phyloP scores from a whole-genome alignment of 192 early-diverging fungal genomes.

The Backusella parvicylindrica region DNA sequence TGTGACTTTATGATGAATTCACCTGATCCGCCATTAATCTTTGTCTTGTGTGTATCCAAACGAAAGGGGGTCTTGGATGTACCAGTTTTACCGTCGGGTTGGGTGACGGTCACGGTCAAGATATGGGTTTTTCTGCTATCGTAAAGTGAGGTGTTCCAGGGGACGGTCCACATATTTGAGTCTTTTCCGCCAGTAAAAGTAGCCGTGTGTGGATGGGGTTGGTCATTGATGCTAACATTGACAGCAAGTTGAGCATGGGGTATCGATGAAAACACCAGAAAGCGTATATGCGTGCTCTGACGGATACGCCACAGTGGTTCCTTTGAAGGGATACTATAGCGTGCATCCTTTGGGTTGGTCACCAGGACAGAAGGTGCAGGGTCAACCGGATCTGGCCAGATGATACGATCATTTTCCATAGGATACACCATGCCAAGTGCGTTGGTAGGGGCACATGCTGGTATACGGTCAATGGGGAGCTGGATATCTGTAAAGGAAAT shows the following conservation, averaged over 20 bases:
- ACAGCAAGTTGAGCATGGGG: slow-evolving; percentile 38
- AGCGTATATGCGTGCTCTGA: slow-evolving; percentile 67
- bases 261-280: slow-evolving; percentile 62
- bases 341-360: slow-evolving; percentile 86
- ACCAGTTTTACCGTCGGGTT: slow-evolving; percentile 49
- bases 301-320: slow-evolving; percentile 69
- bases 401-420: slow-evolving; percentile 4
- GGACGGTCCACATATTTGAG: slow-evolving; percentile 70
- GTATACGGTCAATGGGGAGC: slow-evolving; percentile 45
- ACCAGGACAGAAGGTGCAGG: slow-evolving; percentile 73
- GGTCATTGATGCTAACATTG: slow-evolving; percentile 50
- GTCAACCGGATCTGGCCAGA: slow-evolving; percentile 30
- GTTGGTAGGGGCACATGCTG: not conserved
- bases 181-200: slow-evolving; percentile 34
- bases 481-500: slow-evolving; percentile 76
- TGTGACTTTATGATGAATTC: slow-evolving; percentile 69
- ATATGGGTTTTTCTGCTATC: slow-evolving; percentile 63
- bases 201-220: slow-evolving; percentile 37
- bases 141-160: slow-evolving; percentile 70
- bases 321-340: slow-evolving; percentile 63
- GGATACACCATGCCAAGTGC: slow-evolving; percentile 2
- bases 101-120: slow-evolving; percentile 58
- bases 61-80: slow-evolving; percentile 57
- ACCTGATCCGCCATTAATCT: slow-evolving; percentile 64
- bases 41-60: slow-evolving; percentile 55